phyloP scores from a whole-genome alignment of 2,329 filamentous ascomycete species.

The Xylariaceae sp. region DNA sequence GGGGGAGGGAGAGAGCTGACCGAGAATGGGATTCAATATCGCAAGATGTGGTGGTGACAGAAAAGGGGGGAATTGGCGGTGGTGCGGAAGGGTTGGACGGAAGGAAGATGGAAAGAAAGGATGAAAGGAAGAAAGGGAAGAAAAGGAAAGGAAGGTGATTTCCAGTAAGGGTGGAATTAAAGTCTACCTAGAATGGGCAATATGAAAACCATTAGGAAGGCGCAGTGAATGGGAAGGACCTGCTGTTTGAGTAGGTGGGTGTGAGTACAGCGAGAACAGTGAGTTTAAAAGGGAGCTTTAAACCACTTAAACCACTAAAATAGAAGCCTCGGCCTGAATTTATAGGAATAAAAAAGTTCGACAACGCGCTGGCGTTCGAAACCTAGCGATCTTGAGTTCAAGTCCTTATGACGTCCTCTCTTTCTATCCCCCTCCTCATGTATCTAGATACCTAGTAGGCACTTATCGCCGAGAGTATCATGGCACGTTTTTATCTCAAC shows the following conservation, averaged over 20 bases:
- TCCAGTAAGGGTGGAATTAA: background rate
- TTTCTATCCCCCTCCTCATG: background rate
- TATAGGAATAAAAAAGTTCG: no score
- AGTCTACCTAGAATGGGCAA: background rate
- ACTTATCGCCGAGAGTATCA: no score
- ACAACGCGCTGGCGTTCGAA: no score
- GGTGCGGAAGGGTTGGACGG: background rate
- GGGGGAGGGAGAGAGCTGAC: background rate
- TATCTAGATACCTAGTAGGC: no score
- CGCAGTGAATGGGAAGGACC: background rate
- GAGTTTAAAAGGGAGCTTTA: no score
- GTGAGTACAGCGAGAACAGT: background rate
- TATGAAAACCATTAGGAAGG: background rate
- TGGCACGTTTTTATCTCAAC: background rate
- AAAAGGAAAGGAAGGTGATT: background rate
- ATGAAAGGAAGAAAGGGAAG: background rate
- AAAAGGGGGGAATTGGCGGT: background rate
- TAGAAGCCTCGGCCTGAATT: no score
- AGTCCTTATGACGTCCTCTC: no score
- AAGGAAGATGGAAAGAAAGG: background rate
- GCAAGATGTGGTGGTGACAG: background rate
- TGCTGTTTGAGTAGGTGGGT: background rate
- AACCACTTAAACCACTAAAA: no score
- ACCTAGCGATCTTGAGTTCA: no score
- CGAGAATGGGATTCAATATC: background rate